phyloP scores from a whole-genome alignment of 805 yeast genomes.

The Wickerhamiella azyma region DNA sequence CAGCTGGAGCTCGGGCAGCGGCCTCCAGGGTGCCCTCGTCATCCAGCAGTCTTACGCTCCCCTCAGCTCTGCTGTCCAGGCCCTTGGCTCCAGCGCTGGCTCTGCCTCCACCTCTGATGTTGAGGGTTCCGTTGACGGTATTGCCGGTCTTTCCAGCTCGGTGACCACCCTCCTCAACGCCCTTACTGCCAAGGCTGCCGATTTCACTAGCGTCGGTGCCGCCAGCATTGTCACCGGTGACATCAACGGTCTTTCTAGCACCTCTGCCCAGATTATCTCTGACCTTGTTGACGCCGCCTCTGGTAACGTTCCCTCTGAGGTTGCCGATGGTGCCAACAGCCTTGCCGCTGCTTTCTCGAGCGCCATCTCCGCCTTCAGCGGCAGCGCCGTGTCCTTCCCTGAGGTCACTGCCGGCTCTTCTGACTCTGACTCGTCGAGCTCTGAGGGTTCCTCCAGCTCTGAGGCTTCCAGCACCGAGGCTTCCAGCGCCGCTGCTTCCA shows the following conservation, averaged over 20 bases:
- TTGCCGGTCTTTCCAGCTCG: constrained; percentile 8
- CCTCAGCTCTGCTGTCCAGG: constrained; percentile 14
- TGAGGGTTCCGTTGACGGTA: constrained; percentile 1
- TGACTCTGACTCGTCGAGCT: constrained; percentile 3
- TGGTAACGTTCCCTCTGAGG: constrained; percentile 10
- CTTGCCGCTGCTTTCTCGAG: constrained; percentile 1
- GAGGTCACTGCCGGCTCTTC: constrained; percentile 9
- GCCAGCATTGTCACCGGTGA: constrained; percentile 18
- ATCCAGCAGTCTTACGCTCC: constrained; percentile 20
- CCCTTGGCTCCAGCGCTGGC: constrained; percentile 9
- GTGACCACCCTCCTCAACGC: constrained; percentile 13
- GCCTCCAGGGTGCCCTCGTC: constrained; percentile 21
- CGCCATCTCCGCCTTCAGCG: constrained; percentile 5
- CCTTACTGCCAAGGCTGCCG: constrained; percentile 16
- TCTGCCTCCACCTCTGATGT: constrained; percentile 11
- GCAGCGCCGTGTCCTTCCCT: constrained; percentile 8
- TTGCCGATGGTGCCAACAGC: constrained; percentile 11
- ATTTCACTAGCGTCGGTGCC: constrained; percentile 17
- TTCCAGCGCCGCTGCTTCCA: neutral
- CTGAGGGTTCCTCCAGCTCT: constrained; percentile 5
- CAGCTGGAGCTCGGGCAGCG: constrained; percentile 14
- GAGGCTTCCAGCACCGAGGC: neutral
- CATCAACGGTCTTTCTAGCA: constrained; percentile 14
- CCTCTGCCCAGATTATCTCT: constrained; percentile 15
- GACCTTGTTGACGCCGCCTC: constrained; percentile 8